A percentile compares a stretch with the other conserved stretches of the same genome.
phyloP scores from a whole-genome alignment of 2,329 filamentous ascomycete genomes.

The Nemania serpens region DNA sequence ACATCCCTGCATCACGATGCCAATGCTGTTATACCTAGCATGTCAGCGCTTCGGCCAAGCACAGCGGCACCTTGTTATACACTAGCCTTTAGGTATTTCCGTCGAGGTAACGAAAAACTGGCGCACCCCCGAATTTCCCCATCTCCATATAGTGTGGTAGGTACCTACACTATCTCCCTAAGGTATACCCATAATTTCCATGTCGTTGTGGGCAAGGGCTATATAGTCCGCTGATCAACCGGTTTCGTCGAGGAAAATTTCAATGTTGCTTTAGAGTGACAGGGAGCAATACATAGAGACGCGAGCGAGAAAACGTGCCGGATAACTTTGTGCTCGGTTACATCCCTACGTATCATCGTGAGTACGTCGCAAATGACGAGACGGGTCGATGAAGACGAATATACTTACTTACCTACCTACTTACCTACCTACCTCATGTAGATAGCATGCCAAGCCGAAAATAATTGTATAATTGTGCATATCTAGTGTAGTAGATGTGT shows the following conservation, averaged over 20 bases:
- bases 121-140: conserved; percentile 4
- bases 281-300: not conserved
- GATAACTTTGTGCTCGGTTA: not conserved
- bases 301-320: not conserved
- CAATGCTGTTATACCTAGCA: conserved; percentile 5
- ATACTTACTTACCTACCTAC: too few species aligned
- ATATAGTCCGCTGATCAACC: not conserved
- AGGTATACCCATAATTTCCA: conserved; percentile 1
- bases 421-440: too few species aligned
- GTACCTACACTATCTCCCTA: too few species aligned
- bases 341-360: not conserved
- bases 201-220: not conserved
- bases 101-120: conserved; percentile 11
- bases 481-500: too few species aligned
- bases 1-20: conserved; percentile 21
- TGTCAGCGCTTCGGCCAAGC: conserved; percentile 25
- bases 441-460: too few species aligned
- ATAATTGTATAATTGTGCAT: too few species aligned
- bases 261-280: too few species aligned
- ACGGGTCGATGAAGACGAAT: too few species aligned
- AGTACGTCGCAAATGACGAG: too few species aligned
- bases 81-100: too few species aligned
- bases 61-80: conserved; percentile 18
- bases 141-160: conserved; percentile 9
- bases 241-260: too few species aligned